Evolutionary conservation across 495 filamentous ascomycete species (phyloP), one percentile per base, ranked within the genome.

Genomic region (Aspergillus nanangensis): DNA sequence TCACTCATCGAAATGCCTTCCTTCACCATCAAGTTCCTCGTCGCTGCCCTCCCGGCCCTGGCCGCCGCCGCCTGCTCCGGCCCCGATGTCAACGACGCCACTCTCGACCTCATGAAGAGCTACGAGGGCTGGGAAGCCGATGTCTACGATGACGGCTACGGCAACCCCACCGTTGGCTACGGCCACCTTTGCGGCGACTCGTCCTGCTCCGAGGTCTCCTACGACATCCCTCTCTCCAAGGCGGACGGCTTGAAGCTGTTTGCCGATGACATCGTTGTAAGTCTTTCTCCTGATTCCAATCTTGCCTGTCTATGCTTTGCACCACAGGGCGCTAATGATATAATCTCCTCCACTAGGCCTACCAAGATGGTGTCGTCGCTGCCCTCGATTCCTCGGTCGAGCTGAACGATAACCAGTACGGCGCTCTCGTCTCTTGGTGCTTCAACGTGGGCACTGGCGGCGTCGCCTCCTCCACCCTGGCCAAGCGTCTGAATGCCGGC

Each of bases 111-210:
- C 9, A 64, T 74, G 45, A 65, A 70, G 36, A 47, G 58, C 43
- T 74, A 67, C 37, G 69, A 74, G 47, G 58, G 60, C 8, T 71
- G 60, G 43, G 44, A 59, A 19, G 41, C 64, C 8, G 47, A 23
- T 14, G 55, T 58, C 13, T 62, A 62, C 41, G 60, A 56, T 20
- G 72, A 78, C 42, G 66, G 69, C n/a, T 66, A 62, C 45, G 71
- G 71, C 23, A 56, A 72, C 32, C 69, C 71, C 0, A 78, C 71
- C 22, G 60, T 78, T n/a, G 75, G 75, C 23, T 78, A 77, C 50
- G 75, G 75, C 36, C 75, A 78, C 50, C 64, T 74, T 10, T 78
- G 72, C 61, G 31, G 45, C 40, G 61, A 62, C 9, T 43, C 51
- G 11, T 53, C 53, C 11, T 76, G 74, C 65, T 43, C 62, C 2